A percentile compares a stretch with the other conserved stretches of the same genome.
Evolutionary conservation across 495 filamentous ascomycete genomes (phyloP).

Genomic region (Staphylotrichum tortipilum): DNA sequence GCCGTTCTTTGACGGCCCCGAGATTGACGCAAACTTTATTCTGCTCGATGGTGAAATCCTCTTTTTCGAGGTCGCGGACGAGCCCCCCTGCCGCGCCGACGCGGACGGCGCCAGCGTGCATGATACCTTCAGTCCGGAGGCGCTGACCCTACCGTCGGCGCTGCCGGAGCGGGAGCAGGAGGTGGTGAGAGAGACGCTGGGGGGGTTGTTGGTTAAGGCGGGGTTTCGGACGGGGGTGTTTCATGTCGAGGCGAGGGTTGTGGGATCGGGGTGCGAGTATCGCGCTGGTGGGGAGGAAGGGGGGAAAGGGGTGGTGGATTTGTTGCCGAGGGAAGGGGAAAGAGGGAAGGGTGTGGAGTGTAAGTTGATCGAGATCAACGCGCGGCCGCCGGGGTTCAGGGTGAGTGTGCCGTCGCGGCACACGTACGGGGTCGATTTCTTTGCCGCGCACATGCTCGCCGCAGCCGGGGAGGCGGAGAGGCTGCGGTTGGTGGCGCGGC

Average conservation of each 20-base stretch:
- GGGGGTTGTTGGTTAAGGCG: slow-evolving; percentile 22
- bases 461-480: slow-evolving; percentile 21
- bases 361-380: slow-evolving; percentile 35
- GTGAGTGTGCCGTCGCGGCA: slow-evolving; percentile 17
- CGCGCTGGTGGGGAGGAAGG: slow-evolving; percentile 4
- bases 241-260: slow-evolving; percentile 26
- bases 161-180: slow-evolving; percentile 29
- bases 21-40: slow-evolving; percentile 47
- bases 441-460: slow-evolving; percentile 27
- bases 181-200: slow-evolving; percentile 21
- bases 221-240: slow-evolving; percentile 30
- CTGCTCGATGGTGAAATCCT: slow-evolving; percentile 41
- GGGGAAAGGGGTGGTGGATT: slow-evolving; percentile 2
- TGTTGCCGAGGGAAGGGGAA: not conserved
- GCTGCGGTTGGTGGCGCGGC: slow-evolving; percentile 14
- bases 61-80: slow-evolving; percentile 44
- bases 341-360: slow-evolving; percentile 8
- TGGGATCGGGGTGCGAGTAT: slow-evolving; percentile 26
- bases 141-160: slow-evolving; percentile 32
- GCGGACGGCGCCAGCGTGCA: slow-evolving; percentile 9
- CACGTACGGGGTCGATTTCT: slow-evolving; percentile 38
- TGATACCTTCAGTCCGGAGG: slow-evolving; percentile 31
- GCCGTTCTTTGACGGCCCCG: slow-evolving; percentile 35
- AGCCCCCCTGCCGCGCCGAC: slow-evolving; percentile 43
- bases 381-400: slow-evolving; percentile 28